Conservation (phyloP, 805 yeast genomes). For the Saturnispora galanensis region DNA sequence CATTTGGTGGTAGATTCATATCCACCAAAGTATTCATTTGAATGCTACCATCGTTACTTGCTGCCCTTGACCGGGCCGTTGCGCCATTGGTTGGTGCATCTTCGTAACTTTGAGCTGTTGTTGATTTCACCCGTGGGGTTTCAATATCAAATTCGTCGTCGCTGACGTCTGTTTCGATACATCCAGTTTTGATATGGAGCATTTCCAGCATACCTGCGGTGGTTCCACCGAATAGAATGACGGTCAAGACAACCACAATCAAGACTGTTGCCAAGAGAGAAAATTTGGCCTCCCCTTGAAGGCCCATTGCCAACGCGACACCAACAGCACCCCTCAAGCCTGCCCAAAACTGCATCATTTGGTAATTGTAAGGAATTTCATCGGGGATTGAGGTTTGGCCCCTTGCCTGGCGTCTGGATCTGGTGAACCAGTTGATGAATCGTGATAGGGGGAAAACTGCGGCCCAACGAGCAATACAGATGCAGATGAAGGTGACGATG, state of each 20-base stretch:
- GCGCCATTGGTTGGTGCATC: neutral
- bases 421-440: conserved; percentile 69
- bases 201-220: conserved; percentile 97
- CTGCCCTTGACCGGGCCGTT: conserved; percentile 17
- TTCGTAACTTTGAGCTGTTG: neutral
- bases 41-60: conserved; percentile 19
- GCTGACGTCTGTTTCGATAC: conserved; percentile 68
- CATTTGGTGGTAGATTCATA: conserved; percentile 2
- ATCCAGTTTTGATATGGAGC: conserved; percentile 85
- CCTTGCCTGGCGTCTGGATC: conserved; percentile 44
- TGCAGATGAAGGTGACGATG: conserved; percentile 79
- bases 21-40: conserved; percentile 10
- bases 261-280: conserved; percentile 88
- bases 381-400: conserved; percentile 46
- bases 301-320: conserved; percentile 95
- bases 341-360: conserved; percentile 99
- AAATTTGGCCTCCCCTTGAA: conserved; percentile 87
- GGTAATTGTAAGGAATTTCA: conserved; percentile 91
- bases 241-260: conserved; percentile 94
- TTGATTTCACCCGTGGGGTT: conserved; percentile 33
- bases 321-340: conserved; percentile 99
- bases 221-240: conserved; percentile 94
- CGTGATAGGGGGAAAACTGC: conserved; percentile 92
- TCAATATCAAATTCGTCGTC: conserved; percentile 97
- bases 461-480: conserved; percentile 93